These are phyloP conservation scores for Tricholoma hemisulphureum DNA, from an alignment of 768 basidiomycete species.

Conservation along the genomic window DNA sequence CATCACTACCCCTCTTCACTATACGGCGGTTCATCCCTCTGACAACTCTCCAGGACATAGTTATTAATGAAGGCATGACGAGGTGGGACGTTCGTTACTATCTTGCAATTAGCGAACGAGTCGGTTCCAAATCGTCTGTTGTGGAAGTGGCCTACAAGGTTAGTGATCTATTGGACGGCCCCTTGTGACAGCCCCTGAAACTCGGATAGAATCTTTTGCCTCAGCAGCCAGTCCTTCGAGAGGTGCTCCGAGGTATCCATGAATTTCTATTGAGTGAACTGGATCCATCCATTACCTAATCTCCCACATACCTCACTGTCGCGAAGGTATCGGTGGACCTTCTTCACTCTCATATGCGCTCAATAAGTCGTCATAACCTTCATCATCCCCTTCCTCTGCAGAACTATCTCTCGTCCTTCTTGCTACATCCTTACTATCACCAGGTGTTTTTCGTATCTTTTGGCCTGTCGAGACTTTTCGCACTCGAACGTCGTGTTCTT, in stretches of 20 bases:
- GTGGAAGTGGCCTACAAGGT: constrained; percentile 66
- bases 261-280: constrained; percentile 31
- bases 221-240: constrained; percentile 54
- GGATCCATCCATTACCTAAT: not conserved
- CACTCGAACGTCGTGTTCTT: constrained; percentile 32
- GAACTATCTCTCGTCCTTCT: constrained; percentile 54
- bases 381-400: constrained; percentile 77
- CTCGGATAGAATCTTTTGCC: constrained; percentile 59
- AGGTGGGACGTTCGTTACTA: constrained; percentile 76
- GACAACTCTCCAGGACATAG: constrained; percentile 50
- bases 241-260: constrained; percentile 63
- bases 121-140: constrained; percentile 24
- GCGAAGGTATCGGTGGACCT: constrained; percentile 20
- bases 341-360: constrained; percentile 84
- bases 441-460: constrained; percentile 48
- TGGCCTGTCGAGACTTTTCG: constrained; percentile 46
- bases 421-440: constrained; percentile 37
- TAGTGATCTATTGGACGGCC: constrained; percentile 12
- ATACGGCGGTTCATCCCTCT: constrained; percentile 61
- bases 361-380: constrained; percentile 71
- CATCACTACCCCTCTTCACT: constrained; percentile 33
- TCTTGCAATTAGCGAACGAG: constrained; percentile 46
- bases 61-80: constrained; percentile 72
- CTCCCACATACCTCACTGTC: constrained; percentile 1
- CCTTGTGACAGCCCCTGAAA: not conserved